Conservation (phyloP, 106 monocot species). For the Dendrobium chrysotoxum region DNA sequence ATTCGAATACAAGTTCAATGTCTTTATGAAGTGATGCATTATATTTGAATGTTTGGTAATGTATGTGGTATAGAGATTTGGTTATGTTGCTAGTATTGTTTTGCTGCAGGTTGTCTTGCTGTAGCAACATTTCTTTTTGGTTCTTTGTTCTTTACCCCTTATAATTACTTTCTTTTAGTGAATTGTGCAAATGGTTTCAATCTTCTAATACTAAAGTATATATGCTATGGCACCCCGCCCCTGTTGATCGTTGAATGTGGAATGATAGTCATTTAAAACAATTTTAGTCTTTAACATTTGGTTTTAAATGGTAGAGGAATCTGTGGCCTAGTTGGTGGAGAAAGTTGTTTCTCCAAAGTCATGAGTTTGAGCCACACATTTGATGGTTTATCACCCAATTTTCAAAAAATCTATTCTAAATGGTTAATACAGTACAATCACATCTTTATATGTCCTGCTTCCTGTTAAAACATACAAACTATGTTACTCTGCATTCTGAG, state of each 20-base stretch:
- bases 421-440: neutral
- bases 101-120: neutral
- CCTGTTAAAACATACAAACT: neutral
- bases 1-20: neutral
- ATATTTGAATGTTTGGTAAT: neutral
- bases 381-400: too few relatives aligned
- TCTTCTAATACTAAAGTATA: neutral
- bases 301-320: too few relatives aligned
- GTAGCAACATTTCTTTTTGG: neutral
- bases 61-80: neutral
- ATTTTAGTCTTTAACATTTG: too few relatives aligned
- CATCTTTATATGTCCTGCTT: neutral
- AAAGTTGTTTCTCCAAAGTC: too few relatives aligned
- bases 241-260: neutral
- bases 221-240: neutral
- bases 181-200: neutral
- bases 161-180: neutral
- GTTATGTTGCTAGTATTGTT: neutral
- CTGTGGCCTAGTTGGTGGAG: too few relatives aligned
- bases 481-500: neutral
- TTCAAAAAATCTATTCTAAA: neutral
- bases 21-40: neutral
- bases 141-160: neutral
- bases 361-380: too few relatives aligned
- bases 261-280: neutral